Evolutionary conservation across 2,329 filamentous ascomycete species (phyloP), one percentile per base, ranked within the genome.

Genomic region (Colletotrichum gigasporum): DNA sequence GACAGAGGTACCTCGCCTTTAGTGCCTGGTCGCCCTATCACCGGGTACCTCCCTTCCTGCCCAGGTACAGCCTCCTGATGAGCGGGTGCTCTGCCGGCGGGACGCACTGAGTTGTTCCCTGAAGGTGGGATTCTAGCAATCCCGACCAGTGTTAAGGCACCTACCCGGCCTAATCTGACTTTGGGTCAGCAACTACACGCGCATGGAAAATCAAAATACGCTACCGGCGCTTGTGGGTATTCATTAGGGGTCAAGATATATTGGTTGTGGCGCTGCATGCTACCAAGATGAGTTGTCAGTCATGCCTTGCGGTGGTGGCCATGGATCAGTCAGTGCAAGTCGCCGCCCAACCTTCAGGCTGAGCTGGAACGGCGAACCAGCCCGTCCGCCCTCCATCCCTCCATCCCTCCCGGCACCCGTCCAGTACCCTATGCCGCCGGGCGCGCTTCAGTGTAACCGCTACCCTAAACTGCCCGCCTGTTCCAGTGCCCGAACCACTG

Each of bases 221-320:
- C 12, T 11, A 22, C 26, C 18, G 14, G 12, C 24, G 11, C 30
- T 42, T 22, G 18, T 44, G 51, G 37, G 12, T 18, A n/a, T 34
- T 54, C 14, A 45, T 28, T n/a, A n/a, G 45, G 47, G 41, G 53
- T 35, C 16, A 18, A 28, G 34, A 26, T 24, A 35, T 28, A 35
- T 30, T 48, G 51, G 42, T 32, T 58, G 44, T 58, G 45, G 59
- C 59, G 37, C 28, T 35, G 53, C 53, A 58, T 42, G 12, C n/a
- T n/a, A n/a, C n/a, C n/a, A 22, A 39, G 20, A 12, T 59, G 56
- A 53, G 56, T 44, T 59, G 56, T 32, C 42, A 37, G 28, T 44
- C 47, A 35, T 26, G 28, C 45, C 34, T 14, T 37, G 34, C 12
- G 39, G 18, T 16, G 18, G 37, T 39, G 41, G 30, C n/a, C 41